Evolutionary conservation across 371 early-diverging fungal species (phyloP), one percentile per base, ranked within the genome.

Genomic region (Apophysomyces ossiformis): DNA sequence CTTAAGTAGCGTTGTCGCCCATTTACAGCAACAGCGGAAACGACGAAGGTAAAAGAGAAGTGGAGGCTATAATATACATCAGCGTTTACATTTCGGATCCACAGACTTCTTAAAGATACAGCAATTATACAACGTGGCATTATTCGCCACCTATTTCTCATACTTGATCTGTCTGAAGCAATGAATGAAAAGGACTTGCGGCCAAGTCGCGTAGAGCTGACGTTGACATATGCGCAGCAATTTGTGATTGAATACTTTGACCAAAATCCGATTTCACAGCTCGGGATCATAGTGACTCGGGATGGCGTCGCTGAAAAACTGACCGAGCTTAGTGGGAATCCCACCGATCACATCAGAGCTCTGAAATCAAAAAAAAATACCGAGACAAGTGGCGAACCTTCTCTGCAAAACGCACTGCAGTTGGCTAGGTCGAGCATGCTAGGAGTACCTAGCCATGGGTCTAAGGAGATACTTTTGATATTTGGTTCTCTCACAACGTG

Each of bases 181-280:
- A 96, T 95, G 95, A 83, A 85, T 58, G 95, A 94, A 64, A 89
- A 88, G 61, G 95, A 96, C 77, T 77, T 96, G 60, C 79, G 89
- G 35, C 95, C 95, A 1, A 86, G 89, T 59, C 87, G 96, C 18
- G 78, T 94, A 16, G 93, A 93, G 16, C 79, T 91, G 37, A 86
- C 90, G 0, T 70, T 95, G 26, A 80, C 74, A 0, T 84, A 88
- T 57, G 82, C 89, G 8, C 90, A 90, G 63, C 78, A 85, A 46
- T 97, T 95, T 66, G 81, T 96, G 1, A 69, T 74, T 35, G 97
- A 96, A 74, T 98, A 88, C 69, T 95, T 96, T 78, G 96, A 97
- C 78, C 96, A 94, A 68, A 98, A 98, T 72, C 97, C 98, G 0
- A 89, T 98, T 58, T 91, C 94, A 7, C 96, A 95, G 76, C 79